Evolutionary conservation across 768 basidiomycete species (phyloP), one percentile per base, ranked within the genome.

Genomic region (Phlebiopsis gigantea): DNA sequence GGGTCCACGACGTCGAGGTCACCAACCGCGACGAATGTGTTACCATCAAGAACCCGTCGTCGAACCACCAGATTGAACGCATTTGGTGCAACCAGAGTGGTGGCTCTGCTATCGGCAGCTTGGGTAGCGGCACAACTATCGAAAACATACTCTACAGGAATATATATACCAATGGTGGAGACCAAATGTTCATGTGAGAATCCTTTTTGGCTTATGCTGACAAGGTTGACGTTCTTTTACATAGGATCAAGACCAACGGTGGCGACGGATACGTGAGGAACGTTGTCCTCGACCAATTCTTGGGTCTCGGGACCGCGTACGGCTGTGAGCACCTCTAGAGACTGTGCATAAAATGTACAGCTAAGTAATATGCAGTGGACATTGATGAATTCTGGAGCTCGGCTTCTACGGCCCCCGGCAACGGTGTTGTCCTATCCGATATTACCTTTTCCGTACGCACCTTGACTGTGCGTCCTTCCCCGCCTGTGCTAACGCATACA

Each of bases 51-150:
- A 57, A 57, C 1, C 68, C 68, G 26, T 61, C 68, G 9, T 60
- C 50, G 28, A 66, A 69, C 58, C 60, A 68, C 42, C 65, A 66
- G 26, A 58, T 71, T 45, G 68, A 71, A 53, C 63, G 62, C 22
- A 69, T 71, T 29, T 69, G 66, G 66, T 71, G 69, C 63, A 71
- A 71, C 61, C 66, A 66, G 53, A 63, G 62, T 12, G 68, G 68
- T 4, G 68, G 68, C n/a, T 63, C 61, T 39, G 68, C 68, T 17
- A 69, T 69, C 24, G 68, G 68, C 19, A 62, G 61, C 34, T 58
- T 69, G 10, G 64, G 62, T 7, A 59, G 58, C 15, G 65, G 65
- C n/a, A 69, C 66, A 5, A 55, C 62, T n/a, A 65, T 69, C 57
- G 30, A 59, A 53, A 62, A 69, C 44, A 56, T 69, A 14, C n/a